phyloP scores from a whole-genome alignment of 345 rosid genomes.

The Noccaea bulbosa region DNA sequence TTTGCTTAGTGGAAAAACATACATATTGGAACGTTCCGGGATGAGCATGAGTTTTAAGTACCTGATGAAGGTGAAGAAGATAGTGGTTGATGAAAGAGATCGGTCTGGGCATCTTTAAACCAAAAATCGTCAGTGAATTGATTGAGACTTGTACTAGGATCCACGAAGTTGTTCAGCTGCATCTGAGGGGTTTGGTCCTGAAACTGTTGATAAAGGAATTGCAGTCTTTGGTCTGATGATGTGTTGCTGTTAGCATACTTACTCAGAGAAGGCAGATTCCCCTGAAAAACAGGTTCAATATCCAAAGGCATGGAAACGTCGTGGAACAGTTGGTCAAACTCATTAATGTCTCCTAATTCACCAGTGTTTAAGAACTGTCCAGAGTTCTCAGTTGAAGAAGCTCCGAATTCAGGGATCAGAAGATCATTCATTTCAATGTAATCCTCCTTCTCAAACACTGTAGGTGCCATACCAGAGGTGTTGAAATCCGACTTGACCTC shows the following conservation, averaged over 20 bases:
- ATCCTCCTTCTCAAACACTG: slow-evolving; percentile 49
- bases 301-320: slow-evolving; percentile 41
- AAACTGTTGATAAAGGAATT: slow-evolving; percentile 19
- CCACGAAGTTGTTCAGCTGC: slow-evolving; percentile 32
- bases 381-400: slow-evolving; percentile 23
- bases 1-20: not conserved
- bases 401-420: slow-evolving; percentile 45
- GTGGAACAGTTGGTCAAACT: slow-evolving; percentile 42
- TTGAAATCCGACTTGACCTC: slow-evolving; percentile 13
- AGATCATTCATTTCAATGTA: slow-evolving; percentile 93
- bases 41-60: slow-evolving; percentile 29
- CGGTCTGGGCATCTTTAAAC: slow-evolving; percentile 35
- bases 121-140: slow-evolving; percentile 29
- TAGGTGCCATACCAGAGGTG: slow-evolving; percentile 22
- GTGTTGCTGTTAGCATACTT: slow-evolving; percentile 9
- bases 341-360: slow-evolving; percentile 25
- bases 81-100: slow-evolving; percentile 32
- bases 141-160: slow-evolving; percentile 34
- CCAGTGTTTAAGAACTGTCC: slow-evolving; percentile 27
- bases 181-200: slow-evolving; percentile 21
- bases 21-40: not conserved
- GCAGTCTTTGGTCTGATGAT: slow-evolving; percentile 7
- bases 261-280: slow-evolving; percentile 24
- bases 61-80: slow-evolving; percentile 38
- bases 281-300: slow-evolving; percentile 35